Evolutionary conservation across 2,329 filamentous ascomycete genomes (phyloP).

Genomic region (Fusarium bulbicola): DNA sequence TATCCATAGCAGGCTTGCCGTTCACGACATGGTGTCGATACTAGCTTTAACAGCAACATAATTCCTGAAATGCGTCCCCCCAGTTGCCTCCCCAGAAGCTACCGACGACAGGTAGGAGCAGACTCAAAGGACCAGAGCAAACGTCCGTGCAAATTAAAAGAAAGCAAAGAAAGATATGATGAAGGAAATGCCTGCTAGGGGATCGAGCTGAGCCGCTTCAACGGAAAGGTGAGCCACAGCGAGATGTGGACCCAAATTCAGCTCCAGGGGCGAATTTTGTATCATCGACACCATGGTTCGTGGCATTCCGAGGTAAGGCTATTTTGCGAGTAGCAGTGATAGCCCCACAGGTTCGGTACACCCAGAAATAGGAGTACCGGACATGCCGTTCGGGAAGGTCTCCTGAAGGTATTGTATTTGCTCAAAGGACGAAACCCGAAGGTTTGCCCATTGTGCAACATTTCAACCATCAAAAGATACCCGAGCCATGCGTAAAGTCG

Average conservation of each 20-base stretch:
- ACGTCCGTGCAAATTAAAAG: slow-evolving; percentile 29
- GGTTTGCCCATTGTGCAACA: slow-evolving; percentile 19
- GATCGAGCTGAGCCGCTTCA: slow-evolving; percentile 52
- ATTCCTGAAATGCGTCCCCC: slow-evolving; percentile 15
- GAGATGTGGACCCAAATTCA: slow-evolving; percentile 13
- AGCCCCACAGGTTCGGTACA: slow-evolving; percentile 40
- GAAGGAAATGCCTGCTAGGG: slow-evolving; percentile 42
- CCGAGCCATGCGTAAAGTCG: slow-evolving; percentile 53
- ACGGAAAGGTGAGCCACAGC: slow-evolving; percentile 37
- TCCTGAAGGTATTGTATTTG: slow-evolving; percentile 27
- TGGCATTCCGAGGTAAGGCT: slow-evolving; percentile 19
- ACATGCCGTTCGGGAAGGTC: slow-evolving; percentile 51
- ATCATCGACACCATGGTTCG: slow-evolving; percentile 22
- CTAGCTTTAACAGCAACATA: slow-evolving; percentile 1
- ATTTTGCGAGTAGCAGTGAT: slow-evolving; percentile 19
- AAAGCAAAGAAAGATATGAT: slow-evolving; percentile 42
- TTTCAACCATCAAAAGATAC: slow-evolving; percentile 39
- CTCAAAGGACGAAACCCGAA: slow-evolving; percentile 4
- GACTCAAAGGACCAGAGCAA: slow-evolving; percentile 42
- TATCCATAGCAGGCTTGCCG: neutral
- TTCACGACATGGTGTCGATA: slow-evolving; percentile 1
- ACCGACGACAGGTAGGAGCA: slow-evolving; percentile 38
- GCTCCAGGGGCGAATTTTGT: slow-evolving; percentile 22
- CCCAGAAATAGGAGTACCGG: slow-evolving; percentile 47
- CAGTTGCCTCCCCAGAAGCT: slow-evolving; percentile 51